Evolutionary conservation across 495 filamentous ascomycete species (phyloP).

Genomic region (Penicillium bialowiezense): DNA sequence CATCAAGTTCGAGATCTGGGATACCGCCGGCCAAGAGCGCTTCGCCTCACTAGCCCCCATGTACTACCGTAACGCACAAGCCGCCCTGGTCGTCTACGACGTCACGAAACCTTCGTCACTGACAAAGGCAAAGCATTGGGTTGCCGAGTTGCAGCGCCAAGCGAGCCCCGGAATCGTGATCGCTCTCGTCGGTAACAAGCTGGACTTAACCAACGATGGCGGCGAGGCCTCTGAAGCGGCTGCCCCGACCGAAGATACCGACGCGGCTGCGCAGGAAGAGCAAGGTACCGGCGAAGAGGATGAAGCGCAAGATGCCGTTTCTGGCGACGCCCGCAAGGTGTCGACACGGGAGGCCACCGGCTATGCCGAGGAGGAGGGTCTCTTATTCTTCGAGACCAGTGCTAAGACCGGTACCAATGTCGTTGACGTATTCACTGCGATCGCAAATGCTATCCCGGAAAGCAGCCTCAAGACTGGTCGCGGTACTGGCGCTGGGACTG

Average conservation of each 20-base stretch:
- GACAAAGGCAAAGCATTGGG: slow-evolving; percentile 97
- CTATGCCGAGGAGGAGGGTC: slow-evolving; percentile 90
- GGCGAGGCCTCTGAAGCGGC: slow-evolving; percentile 36
- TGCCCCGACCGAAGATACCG: slow-evolving; percentile 21
- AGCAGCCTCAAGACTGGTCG: slow-evolving; percentile 87
- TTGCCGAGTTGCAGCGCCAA: slow-evolving; percentile 94
- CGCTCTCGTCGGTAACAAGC: slow-evolving; percentile 95
- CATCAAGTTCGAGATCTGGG: slow-evolving; percentile 99
- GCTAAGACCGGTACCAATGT: slow-evolving; percentile 95
- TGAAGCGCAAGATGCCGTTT: slow-evolving; percentile 58
- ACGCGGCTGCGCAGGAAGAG: slow-evolving; percentile 33
- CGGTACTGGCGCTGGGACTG: slow-evolving; percentile 59
- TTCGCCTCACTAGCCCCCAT: slow-evolving; percentile 96
- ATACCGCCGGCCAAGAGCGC: slow-evolving; percentile 97
- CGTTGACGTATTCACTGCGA: slow-evolving; percentile 94
- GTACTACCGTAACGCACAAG: slow-evolving; percentile 99
- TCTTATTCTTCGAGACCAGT: slow-evolving; percentile 96
- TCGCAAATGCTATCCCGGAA: slow-evolving; percentile 95
- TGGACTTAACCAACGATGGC: slow-evolving; percentile 72
- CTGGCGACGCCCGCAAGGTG: slow-evolving; percentile 82
- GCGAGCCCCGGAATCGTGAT: slow-evolving; percentile 98
- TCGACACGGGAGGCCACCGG: slow-evolving; percentile 81
- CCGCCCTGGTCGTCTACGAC: slow-evolving; percentile 98
- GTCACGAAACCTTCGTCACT: slow-evolving; percentile 95
- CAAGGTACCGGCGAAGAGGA: slow-evolving; percentile 44